Percentiles rank a stretch among this genome's conserved stretches.
phyloP scores from a whole-genome alignment of 768 basidiomycete species.

The Agaricus blazei region DNA sequence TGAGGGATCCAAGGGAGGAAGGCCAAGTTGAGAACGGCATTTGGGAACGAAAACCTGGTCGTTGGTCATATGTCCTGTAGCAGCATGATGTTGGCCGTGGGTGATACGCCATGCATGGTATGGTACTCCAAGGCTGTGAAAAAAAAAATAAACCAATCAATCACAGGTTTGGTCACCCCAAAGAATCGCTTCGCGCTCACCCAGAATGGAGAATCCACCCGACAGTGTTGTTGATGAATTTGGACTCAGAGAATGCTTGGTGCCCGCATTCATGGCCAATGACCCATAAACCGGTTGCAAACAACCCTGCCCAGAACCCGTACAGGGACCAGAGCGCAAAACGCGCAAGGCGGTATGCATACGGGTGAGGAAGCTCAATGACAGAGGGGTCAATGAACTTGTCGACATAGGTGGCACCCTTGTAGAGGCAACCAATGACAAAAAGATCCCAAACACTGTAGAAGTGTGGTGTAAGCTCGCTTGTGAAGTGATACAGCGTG shows the following conservation, averaged over 20 bases:
- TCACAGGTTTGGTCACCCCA: constrained; percentile 15
- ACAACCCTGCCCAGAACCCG: constrained; percentile 77
- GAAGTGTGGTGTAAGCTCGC: not conserved
- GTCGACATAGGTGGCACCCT: constrained; percentile 61
- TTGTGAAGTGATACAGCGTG: not conserved
- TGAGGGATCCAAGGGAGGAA: constrained; percentile 62
- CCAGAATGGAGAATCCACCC: constrained; percentile 91
- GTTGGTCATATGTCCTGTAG: constrained; percentile 87
- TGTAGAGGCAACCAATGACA: constrained; percentile 66
- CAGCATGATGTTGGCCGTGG: constrained; percentile 94
- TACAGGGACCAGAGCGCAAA: constrained; percentile 77
- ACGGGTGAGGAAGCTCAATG: constrained; percentile 53
- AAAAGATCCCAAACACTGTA: constrained; percentile 68
- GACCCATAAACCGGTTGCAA: constrained; percentile 92
- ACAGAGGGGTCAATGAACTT: constrained; percentile 51
- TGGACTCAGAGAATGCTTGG: constrained; percentile 92
- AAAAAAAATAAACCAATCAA: constrained; percentile 13
- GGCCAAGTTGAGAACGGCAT: constrained; percentile 71
- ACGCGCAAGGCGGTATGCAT: constrained; percentile 56
- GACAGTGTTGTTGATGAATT: constrained; percentile 85
- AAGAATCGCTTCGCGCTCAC: constrained; percentile 31
- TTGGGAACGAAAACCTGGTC: constrained; percentile 95
- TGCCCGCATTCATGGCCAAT: constrained; percentile 95
- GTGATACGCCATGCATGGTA: constrained; percentile 96
- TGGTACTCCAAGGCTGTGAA: constrained; percentile 78